These are phyloP conservation scores for Vitis amurensis DNA, from an alignment of 164 flowering plant genomes.

Conservation along the genomic window DNA sequence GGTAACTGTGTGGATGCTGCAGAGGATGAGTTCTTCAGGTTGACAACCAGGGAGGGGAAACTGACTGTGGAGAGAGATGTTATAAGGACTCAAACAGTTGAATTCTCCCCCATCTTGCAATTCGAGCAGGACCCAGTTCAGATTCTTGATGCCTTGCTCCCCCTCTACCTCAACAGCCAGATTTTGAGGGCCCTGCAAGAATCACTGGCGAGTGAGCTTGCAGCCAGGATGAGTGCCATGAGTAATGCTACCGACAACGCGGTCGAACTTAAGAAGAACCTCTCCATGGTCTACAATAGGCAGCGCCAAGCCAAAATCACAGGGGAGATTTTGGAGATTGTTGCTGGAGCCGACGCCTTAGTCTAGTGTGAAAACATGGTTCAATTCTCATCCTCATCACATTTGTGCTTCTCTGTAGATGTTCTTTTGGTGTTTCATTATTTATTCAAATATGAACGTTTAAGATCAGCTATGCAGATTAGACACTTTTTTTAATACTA, in stretches of 20 bases:
- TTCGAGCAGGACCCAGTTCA: constrained; percentile 97
- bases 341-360: constrained; percentile 81
- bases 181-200: constrained; percentile 87
- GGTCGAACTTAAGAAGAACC: constrained; percentile 27
- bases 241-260: constrained; percentile 63
- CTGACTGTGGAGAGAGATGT: constrained; percentile 66
- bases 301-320: constrained; percentile 85
- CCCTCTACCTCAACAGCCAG: constrained; percentile 85
- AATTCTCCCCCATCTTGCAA: constrained; percentile 53
- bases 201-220: constrained; percentile 86
- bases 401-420: constrained; percentile 18
- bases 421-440: constrained; percentile 7
- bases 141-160: constrained; percentile 90
- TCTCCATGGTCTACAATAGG: constrained; percentile 60
- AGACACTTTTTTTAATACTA: constrained; percentile 15
- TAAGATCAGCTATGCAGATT: constrained; percentile 16
- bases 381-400: not conserved
- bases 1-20: constrained; percentile 70
- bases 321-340: constrained; percentile 87
- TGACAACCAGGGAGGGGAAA: constrained; percentile 81
- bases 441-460: constrained; percentile 29
- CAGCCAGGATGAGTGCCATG: constrained; percentile 91
- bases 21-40: constrained; percentile 81
- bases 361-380: not conserved
- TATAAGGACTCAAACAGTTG: constrained; percentile 26